These are phyloP conservation scores for Amanita jacksonii DNA, from an alignment of 768 basidiomycete genomes.

Conservation along the genomic window DNA sequence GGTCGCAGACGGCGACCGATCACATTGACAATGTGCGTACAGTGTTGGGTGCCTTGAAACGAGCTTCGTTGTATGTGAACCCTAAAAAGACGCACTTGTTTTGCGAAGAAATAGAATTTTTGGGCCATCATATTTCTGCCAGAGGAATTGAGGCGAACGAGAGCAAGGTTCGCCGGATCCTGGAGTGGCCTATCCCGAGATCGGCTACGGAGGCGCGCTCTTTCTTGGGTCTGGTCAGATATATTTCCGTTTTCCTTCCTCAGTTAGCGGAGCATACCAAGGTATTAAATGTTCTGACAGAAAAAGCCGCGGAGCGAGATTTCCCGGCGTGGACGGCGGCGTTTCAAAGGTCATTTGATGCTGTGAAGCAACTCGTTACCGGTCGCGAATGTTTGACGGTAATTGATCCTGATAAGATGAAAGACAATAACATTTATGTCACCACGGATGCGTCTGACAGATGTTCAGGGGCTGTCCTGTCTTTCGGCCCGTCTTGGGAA, in stretches of 20 bases:
- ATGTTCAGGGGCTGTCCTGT: constrained; percentile 21
- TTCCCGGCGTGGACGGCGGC: not conserved
- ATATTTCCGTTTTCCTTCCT: constrained; percentile 1
- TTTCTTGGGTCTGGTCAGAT: constrained; percentile 14
- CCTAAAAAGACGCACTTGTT: constrained; percentile 25
- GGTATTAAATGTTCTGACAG: too few species aligned
- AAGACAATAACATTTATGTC: constrained; percentile 17
- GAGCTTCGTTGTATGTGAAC: constrained; percentile 27
- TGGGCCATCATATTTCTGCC: constrained; percentile 27
- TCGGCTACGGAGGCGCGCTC: constrained; percentile 8
- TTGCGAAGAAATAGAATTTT: constrained; percentile 18
- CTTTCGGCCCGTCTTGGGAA: constrained; percentile 10
- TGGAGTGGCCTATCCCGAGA: constrained; percentile 19
- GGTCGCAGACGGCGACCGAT: constrained; percentile 26
- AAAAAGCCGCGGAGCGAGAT: too few species aligned
- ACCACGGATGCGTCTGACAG: constrained; percentile 23
- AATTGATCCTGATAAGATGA: constrained; percentile 9
- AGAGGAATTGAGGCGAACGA: constrained; percentile 19
- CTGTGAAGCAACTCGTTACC: constrained; percentile 12
- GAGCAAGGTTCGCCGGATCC: constrained; percentile 18
- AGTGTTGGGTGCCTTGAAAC: constrained; percentile 23
- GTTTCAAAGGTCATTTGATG: constrained; percentile 8
- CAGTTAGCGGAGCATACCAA: too few species aligned
- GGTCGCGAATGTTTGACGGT: constrained; percentile 12
- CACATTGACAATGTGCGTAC: constrained; percentile 23